phyloP scores from a whole-genome alignment of 2,329 filamentous ascomycete genomes.

The Stromatinia cepivora region DNA sequence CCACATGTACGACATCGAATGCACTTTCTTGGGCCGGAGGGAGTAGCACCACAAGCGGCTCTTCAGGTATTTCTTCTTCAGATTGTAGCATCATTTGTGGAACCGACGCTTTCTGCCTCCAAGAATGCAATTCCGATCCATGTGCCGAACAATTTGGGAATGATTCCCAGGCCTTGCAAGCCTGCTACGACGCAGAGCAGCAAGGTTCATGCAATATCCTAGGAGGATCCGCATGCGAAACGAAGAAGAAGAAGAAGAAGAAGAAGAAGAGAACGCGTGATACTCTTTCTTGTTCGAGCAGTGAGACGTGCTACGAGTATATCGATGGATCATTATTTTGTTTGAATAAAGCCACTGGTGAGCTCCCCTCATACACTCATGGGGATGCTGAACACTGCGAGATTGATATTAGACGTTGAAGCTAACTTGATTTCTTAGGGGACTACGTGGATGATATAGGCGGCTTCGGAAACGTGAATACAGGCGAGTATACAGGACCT shows the following conservation, averaged over 20 bases:
- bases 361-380: background rate
- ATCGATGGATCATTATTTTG: conserved; percentile 1
- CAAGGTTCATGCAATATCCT: background rate
- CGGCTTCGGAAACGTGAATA: background rate
- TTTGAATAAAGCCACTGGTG: background rate
- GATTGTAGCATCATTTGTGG: background rate
- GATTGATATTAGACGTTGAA: background rate
- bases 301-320: background rate
- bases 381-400: no score
- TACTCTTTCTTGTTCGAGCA: background rate
- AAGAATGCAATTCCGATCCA: background rate
- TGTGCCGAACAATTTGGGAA: background rate
- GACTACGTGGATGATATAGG: background rate
- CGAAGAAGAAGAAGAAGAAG: background rate
- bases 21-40: background rate
- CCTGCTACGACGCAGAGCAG: background rate
- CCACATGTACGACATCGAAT: background rate
- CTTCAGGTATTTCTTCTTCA: background rate
- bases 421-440: background rate
- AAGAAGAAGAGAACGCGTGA: background rate
- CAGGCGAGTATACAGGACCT: background rate
- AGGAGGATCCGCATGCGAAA: background rate
- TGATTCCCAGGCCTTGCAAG: background rate
- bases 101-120: background rate
- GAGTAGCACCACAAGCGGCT: background rate